Percentiles rank a stretch among this genome's conserved stretches.
Conservation (phyloP, 768 basidiomycete genomes). For the Rhizopogon sp. region DNA sequence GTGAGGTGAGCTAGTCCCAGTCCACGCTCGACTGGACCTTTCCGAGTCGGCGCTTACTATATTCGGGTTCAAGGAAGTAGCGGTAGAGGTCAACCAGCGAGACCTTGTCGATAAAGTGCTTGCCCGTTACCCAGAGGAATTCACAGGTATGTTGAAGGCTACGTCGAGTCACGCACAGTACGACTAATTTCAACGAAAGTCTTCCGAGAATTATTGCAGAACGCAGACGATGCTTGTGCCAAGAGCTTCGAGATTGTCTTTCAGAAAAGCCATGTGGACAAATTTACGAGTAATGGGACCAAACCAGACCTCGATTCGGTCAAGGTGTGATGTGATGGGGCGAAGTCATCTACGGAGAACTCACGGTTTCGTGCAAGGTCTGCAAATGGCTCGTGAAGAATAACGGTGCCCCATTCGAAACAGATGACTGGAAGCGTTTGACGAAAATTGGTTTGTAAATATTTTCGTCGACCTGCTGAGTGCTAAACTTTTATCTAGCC, state of each 20-base stretch:
- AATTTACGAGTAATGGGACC: conserved; percentile 1
- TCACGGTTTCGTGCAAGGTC: conserved; percentile 21
- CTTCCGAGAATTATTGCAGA: too few relatives aligned
- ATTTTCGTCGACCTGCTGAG: neutral
- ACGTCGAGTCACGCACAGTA: too few relatives aligned
- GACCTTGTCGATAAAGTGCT: too few relatives aligned
- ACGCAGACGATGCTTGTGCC: conserved; percentile 23
- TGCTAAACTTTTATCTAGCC: conserved; percentile 21
- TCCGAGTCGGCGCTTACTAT: conserved; percentile 9
- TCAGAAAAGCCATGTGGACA: conserved; percentile 11
- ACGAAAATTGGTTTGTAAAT: conserved; percentile 35
- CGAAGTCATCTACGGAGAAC: neutral
- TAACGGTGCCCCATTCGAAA: conserved; percentile 41
- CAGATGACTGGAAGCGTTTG: conserved; percentile 42
- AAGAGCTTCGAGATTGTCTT: conserved; percentile 31
- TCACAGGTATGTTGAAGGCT: too few relatives aligned
- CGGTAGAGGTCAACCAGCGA: too few relatives aligned
- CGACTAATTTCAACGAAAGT: too few relatives aligned
- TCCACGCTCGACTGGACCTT: too few relatives aligned
- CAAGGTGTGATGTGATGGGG: neutral
- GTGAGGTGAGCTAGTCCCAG: too few relatives aligned
- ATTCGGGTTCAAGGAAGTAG: too few relatives aligned
- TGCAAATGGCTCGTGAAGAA: conserved; percentile 39
- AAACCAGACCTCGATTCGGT: neutral
- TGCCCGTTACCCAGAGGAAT: too few relatives aligned